Evolutionary conservation across 2,329 filamentous ascomycete genomes (phyloP), one percentile per base, ranked within the genome.

Genomic region (Ophiostoma montium): DNA sequence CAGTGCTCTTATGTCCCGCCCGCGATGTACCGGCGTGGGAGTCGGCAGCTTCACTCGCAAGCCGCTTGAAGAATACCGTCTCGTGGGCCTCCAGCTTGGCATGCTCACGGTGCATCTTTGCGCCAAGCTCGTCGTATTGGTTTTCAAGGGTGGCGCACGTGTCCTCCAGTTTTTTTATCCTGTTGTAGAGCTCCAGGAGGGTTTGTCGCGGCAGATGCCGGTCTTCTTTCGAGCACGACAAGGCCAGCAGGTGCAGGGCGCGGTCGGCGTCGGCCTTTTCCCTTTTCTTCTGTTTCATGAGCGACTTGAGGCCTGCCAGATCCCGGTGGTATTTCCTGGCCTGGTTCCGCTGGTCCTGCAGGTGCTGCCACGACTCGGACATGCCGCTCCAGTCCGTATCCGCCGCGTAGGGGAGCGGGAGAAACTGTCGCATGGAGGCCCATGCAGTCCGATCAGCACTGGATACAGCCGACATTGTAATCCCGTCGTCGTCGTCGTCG

Each of bases 121-220:
- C 30, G 16, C 48, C 47, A 15, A 67, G 52, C 7, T 52, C 57
- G 30, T 62, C 57, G 4, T 61, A 60, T 39, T 68, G 63, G 33
- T 65, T 58, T 23, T 64, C 58, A 35, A 67, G 33, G 1, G 27
- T 35, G 16, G 47, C 36, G 33, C 47, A 52, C 15, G 46, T 35
- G n/a, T 35, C 36, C 4, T 49, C 27, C 7, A 50, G 39, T 1
- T 10, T 19, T n/a, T 50, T 45, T 3, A 44, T 38, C 10, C n/a
- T 41, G 21, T 11, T 15, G 27, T 27, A 23, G 19, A 41, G 38
- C 11, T 27, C 4, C 13, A 41, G 15, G 4, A 23, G 13, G 12
- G 15, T 13, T 5, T 41, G 10, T n/a, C 38, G 38, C 23, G 38
- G 38, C 19, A 15, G 21, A 12, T 5, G 18, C 19, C 8, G 21